Evolutionary conservation across 768 basidiomycete species (phyloP).

Genomic region (Trametes sanguinea): DNA sequence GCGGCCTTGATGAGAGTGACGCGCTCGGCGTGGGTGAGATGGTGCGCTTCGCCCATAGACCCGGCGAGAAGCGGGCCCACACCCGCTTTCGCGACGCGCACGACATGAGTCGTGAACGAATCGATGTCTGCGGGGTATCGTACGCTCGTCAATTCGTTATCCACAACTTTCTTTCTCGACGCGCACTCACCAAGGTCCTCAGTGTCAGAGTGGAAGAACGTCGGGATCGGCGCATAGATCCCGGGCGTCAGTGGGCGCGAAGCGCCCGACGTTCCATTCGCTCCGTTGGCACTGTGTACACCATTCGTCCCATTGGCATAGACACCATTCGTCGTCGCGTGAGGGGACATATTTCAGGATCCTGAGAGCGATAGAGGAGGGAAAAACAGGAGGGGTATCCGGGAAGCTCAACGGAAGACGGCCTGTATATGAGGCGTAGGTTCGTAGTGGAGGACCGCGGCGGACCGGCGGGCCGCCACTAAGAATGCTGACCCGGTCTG

Average conservation of each 20-base stretch:
- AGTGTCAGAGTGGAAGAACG: constrained; percentile 74
- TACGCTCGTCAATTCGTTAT: no score
- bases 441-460: not conserved
- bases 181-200: constrained; percentile 77
- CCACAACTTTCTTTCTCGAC: not conserved
- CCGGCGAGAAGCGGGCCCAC: constrained; percentile 41
- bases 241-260: constrained; percentile 69
- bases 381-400: constrained; percentile 1
- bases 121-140: constrained; percentile 36
- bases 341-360: not conserved
- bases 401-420: no score
- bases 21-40: constrained; percentile 44
- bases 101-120: constrained; percentile 43
- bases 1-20: constrained; percentile 34
- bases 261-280: constrained; percentile 8
- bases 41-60: constrained; percentile 53
- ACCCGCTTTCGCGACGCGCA: constrained; percentile 42
- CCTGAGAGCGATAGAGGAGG: not conserved
- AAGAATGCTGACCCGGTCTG: not conserved
- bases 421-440: not conserved
- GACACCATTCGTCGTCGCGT: not conserved
- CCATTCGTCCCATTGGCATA: constrained; percentile 17
- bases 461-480: not conserved
- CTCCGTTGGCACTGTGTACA: constrained; percentile 10
- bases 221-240: constrained; percentile 83